phyloP scores from a whole-genome alignment of 2,329 filamentous ascomycete genomes.

The Passalora sequoiae region DNA sequence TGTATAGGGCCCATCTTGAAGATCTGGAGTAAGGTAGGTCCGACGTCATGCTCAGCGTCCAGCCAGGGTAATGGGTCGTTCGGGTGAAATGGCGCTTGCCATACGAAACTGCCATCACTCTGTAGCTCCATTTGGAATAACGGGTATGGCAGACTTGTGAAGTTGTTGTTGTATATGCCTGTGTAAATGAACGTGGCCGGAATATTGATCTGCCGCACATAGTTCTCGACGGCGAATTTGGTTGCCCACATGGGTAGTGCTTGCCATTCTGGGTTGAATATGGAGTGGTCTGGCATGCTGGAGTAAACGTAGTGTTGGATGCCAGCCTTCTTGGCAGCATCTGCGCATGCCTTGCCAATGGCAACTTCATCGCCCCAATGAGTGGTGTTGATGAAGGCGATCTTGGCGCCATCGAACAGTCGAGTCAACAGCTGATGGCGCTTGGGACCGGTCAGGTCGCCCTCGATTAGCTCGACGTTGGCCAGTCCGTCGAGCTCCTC shows the following conservation, averaged over 20 bases:
- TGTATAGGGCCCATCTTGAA: constrained; percentile 87
- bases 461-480: constrained; percentile 69
- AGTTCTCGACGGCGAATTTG: constrained; percentile 90
- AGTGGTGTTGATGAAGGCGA: constrained; percentile 96
- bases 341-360: constrained; percentile 81
- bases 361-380: constrained; percentile 92
- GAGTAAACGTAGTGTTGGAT: constrained; percentile 93
- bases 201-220: constrained; percentile 74
- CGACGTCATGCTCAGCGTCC: constrained; percentile 93
- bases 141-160: constrained; percentile 86
- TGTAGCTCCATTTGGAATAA: constrained; percentile 93
- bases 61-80: constrained; percentile 88
- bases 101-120: constrained; percentile 77
- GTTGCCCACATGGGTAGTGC: constrained; percentile 84
- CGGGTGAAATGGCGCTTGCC: constrained; percentile 91
- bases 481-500: constrained; percentile 76
- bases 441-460: constrained; percentile 53
- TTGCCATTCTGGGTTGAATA: constrained; percentile 71
- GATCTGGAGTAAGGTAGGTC: constrained; percentile 83
- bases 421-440: constrained; percentile 26
- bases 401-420: constrained; percentile 70
- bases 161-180: constrained; percentile 99
- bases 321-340: constrained; percentile 77
- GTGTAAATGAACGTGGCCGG: constrained; percentile 92
- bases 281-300: constrained; percentile 91